A percentile compares a stretch with the other conserved stretches of the same genome.
Evolutionary conservation across 176 grass and related monocot species (phyloP).

Genomic region (Juncus inflexus): DNA sequence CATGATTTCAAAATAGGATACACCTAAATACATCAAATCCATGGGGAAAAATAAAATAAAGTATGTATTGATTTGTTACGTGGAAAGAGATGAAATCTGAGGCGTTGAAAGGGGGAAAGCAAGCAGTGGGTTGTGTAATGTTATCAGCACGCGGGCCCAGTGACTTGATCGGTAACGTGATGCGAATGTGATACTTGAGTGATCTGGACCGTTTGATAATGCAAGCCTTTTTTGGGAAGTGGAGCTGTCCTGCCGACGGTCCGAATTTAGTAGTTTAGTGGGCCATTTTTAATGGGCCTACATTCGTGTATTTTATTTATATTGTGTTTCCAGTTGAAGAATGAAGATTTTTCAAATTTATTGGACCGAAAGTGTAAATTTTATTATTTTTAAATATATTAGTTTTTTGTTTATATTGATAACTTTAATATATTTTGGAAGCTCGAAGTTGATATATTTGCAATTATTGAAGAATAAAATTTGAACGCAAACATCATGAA

Average conservation of each 20-base stretch:
- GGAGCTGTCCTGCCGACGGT: conserved; percentile 8
- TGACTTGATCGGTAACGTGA: conserved; percentile 18
- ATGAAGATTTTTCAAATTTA: no score
- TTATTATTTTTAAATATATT: no score
- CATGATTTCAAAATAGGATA: no score
- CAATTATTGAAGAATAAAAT: no score
- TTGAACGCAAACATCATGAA: no score
- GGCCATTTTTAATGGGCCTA: not conserved
- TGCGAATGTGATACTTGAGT: conserved; percentile 5
- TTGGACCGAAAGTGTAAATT: no score
- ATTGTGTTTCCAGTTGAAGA: no score
- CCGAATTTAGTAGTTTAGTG: not conserved
- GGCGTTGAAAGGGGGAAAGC: conserved; percentile 3
- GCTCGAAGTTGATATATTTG: no score
- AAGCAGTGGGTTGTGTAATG: not conserved
- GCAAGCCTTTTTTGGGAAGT: not conserved
- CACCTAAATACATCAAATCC: no score
- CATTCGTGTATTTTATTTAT: not conserved
- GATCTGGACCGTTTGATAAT: not conserved
- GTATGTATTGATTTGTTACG: not conserved
- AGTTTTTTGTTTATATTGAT: no score
- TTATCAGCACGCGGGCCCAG: conserved; percentile 1
- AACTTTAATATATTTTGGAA: no score
- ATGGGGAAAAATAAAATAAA: no score
- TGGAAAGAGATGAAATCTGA: not conserved